Percentiles rank a stretch among this genome's conserved stretches.
Conservation (phyloP, 2,329 filamentous ascomycete genomes). For the Myriosclerotinia scirpicola region DNA sequence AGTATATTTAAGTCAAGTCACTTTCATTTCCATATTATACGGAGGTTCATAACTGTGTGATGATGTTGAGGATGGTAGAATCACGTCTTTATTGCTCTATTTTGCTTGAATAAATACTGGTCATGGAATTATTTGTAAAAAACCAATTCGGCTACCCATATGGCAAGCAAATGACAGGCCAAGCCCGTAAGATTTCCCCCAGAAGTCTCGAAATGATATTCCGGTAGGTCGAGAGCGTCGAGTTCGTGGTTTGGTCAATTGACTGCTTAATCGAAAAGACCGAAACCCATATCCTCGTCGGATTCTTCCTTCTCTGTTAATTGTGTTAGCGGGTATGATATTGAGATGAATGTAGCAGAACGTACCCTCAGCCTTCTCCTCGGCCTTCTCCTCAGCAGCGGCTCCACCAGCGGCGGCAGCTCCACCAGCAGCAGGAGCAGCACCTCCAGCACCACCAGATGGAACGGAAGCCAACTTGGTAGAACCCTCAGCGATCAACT, state of each 20-base stretch:
- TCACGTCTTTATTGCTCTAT: slow-evolving; percentile 40
- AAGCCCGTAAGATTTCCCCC: slow-evolving; percentile 38
- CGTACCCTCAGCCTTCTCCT: slow-evolving; percentile 82
- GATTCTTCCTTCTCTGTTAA: slow-evolving; percentile 63
- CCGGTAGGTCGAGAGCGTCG: slow-evolving; percentile 33
- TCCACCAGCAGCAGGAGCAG: slow-evolving; percentile 63
- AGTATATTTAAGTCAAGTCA: background rate
- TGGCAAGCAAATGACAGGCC: slow-evolving; percentile 37
- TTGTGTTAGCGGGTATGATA: slow-evolving; percentile 32
- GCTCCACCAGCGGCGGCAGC: slow-evolving; percentile 65
- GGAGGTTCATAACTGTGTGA: background rate
- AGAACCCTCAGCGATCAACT: slow-evolving; percentile 90
- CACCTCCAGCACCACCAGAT: slow-evolving; percentile 81
- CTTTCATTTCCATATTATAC: background rate
- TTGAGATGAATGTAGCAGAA: slow-evolving; percentile 42
- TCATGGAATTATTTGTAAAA: slow-evolving; percentile 30
- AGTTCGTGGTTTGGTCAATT: slow-evolving; percentile 31
- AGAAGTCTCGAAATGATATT: slow-evolving; percentile 33
- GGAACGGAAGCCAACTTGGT: slow-evolving; percentile 97
- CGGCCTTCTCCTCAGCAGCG: slow-evolving; percentile 62
- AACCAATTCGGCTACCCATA: slow-evolving; percentile 32
- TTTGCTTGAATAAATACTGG: slow-evolving; percentile 33
- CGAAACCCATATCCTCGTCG: slow-evolving; percentile 76
- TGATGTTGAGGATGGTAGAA: slow-evolving; percentile 33
- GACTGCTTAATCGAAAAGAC: slow-evolving; percentile 69